phyloP scores from a whole-genome alignment of 805 yeast genomes.

The Nakazawaea pomicola region DNA sequence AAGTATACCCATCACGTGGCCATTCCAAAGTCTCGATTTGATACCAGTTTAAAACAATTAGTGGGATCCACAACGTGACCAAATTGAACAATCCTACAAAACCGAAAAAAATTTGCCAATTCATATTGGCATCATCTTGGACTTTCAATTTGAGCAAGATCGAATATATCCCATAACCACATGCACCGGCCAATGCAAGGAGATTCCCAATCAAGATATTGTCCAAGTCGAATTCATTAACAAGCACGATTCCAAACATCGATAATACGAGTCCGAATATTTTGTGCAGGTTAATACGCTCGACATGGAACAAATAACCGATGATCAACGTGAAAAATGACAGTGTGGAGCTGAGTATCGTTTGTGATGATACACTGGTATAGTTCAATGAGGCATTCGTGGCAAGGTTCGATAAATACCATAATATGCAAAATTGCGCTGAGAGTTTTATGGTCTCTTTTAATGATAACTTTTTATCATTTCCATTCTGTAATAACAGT shows the following conservation, averaged over 20 bases:
- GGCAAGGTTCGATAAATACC: slow-evolving; percentile 88
- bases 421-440: slow-evolving; percentile 75
- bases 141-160: slow-evolving; percentile 74
- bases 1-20: slow-evolving; percentile 52
- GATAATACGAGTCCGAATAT: slow-evolving; percentile 66
- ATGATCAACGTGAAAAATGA: slow-evolving; percentile 87
- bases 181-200: slow-evolving; percentile 78
- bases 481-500: no score
- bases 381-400: slow-evolving; percentile 84
- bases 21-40: slow-evolving; percentile 69
- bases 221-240: slow-evolving; percentile 63
- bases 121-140: slow-evolving; percentile 65
- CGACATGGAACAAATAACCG: slow-evolving; percentile 71
- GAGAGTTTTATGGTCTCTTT: slow-evolving; percentile 71
- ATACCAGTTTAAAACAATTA: slow-evolving; percentile 56
- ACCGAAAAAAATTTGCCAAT: slow-evolving; percentile 89
- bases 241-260: slow-evolving; percentile 73
- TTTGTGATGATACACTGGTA: slow-evolving; percentile 92
- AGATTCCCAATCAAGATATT: slow-evolving; percentile 59
- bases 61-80: slow-evolving; percentile 75
- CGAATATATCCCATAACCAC: slow-evolving; percentile 89
- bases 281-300: slow-evolving; percentile 59
- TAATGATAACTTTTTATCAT: slow-evolving; percentile 29
- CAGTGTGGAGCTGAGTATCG: slow-evolving; percentile 87
- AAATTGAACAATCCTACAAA: slow-evolving; percentile 86